phyloP scores from a whole-genome alignment of 805 yeast genomes.

The Monosporozyma siamensis region DNA sequence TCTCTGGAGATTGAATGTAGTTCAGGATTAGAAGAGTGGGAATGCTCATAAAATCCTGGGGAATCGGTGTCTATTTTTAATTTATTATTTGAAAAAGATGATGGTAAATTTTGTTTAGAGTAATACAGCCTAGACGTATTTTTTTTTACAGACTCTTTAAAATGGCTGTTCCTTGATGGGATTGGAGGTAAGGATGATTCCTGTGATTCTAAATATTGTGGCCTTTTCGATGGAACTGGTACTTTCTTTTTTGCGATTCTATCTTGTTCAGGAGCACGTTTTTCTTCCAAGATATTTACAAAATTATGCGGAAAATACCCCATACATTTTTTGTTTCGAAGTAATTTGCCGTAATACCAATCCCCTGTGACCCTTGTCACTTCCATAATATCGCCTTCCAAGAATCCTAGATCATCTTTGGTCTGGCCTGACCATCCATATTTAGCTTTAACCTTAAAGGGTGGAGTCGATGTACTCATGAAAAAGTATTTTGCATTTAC shows the following conservation, averaged over 20 bases:
- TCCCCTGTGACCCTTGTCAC: constrained; percentile 79
- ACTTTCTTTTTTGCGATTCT: not conserved
- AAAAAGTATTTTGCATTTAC: constrained; percentile 7
- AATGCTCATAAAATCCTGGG: not conserved
- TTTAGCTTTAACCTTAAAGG: constrained; percentile 69
- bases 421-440: constrained; percentile 94
- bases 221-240: not conserved
- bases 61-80: not conserved
- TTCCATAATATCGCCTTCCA: constrained; percentile 88
- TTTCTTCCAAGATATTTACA: constrained; percentile 49
- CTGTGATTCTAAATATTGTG: not conserved
- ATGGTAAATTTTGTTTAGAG: not conserved
- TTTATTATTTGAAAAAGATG: constrained; percentile 1
- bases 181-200: constrained; percentile 3
- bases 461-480: constrained; percentile 26
- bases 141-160: not conserved
- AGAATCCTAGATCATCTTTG: constrained; percentile 81
- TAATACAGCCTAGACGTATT: not conserved
- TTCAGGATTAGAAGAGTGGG: not conserved
- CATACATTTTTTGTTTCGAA: constrained; percentile 61
- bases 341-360: constrained; percentile 83
- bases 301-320: constrained; percentile 87
- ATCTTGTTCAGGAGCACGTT: constrained; percentile 9
- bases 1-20: constrained; percentile 1
- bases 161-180: not conserved